Base-by-base conservation (phyloP, 306 rosid species). In the Lagenaria siceraria region DNA sequence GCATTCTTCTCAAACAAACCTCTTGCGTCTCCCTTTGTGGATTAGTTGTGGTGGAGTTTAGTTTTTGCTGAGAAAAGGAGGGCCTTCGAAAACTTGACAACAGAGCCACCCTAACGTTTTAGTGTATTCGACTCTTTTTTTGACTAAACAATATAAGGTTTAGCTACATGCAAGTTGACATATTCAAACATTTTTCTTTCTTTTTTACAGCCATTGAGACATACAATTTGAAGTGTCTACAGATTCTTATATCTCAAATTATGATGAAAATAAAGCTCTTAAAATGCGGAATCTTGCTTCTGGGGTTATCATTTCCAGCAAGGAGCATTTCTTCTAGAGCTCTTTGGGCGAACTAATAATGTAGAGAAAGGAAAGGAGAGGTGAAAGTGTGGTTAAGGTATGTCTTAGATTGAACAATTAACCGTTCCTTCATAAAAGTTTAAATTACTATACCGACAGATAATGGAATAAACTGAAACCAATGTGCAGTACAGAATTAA, bases 1-100 rank as follows among this genome's bases (percentile, higher is more conserved):
- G 81, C 86, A 4, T 83, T 76, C 74, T 83, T 79, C 81, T 79
- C 83, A 2, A 83, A 79, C 51, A 79, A 52, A 40, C 71, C 83
- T 4, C 72, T 83, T 56, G 33, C 61, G 24, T 79, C 83, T 76
- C 78, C 69, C 0, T 21, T 48, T 53, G 46, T 38, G 58, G 48
- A 58, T 48, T 22, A 22, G 55, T 79, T 90, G 94, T 5, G 43
- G n/a, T 25, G 19, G 24, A 7, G 13, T 40, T 63, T 17, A 25
- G 80, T 86, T 89, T 1, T 15, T 15, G 54, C 54, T 49, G n/a
- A 49, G 54, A 59, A 12, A 5, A 29, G 18, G 27, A 35, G 18
- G 27, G 35, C 24, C 64, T 62, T 11, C 69, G 15, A 29, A 29
- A 62, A 15, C 17, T 62, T 62, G 9, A 60, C 19, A 13, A 60